Percentiles rank a stretch among this genome's conserved stretches.
Conservation (phyloP, 306 rosid genomes). For the Sindora glabra region DNA sequence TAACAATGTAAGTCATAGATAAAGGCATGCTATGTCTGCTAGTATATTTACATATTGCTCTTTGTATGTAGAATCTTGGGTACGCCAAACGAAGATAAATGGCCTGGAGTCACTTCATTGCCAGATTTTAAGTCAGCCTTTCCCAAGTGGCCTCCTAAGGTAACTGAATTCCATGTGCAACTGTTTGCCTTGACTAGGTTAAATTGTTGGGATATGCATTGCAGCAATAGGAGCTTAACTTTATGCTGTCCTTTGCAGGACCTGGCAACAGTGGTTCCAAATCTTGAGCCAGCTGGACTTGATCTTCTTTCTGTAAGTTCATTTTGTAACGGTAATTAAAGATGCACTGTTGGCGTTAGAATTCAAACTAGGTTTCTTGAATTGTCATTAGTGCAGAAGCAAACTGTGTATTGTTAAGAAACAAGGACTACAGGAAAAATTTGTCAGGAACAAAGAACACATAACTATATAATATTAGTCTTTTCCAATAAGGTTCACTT, state of each 20-base stretch:
- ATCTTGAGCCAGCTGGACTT: constrained; percentile 74
- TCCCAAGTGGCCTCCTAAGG: constrained; percentile 91
- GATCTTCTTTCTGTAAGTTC: constrained; percentile 87
- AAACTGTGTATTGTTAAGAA: constrained; percentile 5
- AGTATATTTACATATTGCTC: constrained; percentile 2
- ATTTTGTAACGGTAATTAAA: not conserved
- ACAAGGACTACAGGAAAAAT: not conserved
- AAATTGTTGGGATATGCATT: not conserved
- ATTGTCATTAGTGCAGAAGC: not conserved
- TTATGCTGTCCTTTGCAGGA: constrained; percentile 44
- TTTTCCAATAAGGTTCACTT: constrained; percentile 7
- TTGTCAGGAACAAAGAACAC: not conserved
- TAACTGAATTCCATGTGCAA: constrained; percentile 15
- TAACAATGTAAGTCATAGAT: not conserved
- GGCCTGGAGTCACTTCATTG: constrained; percentile 97
- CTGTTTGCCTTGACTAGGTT: not conserved
- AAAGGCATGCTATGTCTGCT: not conserved
- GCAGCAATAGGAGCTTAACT: not conserved
- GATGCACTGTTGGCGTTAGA: not conserved
- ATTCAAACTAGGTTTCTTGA: too few relatives aligned
- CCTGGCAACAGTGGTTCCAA: constrained; percentile 72
- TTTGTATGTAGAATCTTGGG: constrained; percentile 74
- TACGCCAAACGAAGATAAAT: constrained; percentile 85
- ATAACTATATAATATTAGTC: not conserved
- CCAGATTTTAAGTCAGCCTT: constrained; percentile 94